Conservation (phyloP, 805 yeast genomes). For the Nakazawaea wickerhamii region DNA sequence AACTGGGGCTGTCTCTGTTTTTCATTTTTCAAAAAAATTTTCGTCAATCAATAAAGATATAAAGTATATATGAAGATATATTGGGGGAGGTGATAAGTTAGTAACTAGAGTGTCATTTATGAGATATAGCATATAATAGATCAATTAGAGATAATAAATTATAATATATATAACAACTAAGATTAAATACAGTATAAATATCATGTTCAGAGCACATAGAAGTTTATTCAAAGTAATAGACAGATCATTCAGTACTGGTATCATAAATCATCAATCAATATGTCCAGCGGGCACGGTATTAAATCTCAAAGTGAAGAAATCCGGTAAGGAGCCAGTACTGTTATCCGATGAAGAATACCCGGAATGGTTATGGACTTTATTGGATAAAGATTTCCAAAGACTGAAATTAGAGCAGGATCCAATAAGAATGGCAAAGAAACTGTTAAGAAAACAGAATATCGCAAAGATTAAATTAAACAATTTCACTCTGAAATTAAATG, state of each 20-base stretch:
- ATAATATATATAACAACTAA: background rate
- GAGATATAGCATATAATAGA: too few species aligned
- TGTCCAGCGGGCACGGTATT: conserved; percentile 70
- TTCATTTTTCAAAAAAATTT: too few species aligned
- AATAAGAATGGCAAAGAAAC: conserved; percentile 61
- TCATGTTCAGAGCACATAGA: too few species aligned
- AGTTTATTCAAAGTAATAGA: too few species aligned
- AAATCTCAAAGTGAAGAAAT: conserved; percentile 67
- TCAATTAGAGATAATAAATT: background rate
- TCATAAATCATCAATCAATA: conserved; percentile 32
- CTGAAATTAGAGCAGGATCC: conserved; percentile 55
- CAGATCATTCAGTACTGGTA: too few species aligned
- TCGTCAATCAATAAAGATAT: too few species aligned
- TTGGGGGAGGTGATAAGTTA: too few species aligned
- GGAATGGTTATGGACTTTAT: conserved; percentile 86
- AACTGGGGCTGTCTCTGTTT: background rate
- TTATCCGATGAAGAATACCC: conserved; percentile 87
- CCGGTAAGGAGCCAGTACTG: conserved; percentile 86
- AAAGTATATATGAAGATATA: too few species aligned
- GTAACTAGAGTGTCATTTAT: too few species aligned
- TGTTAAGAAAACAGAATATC: conserved; percentile 63
- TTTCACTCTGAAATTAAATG: conserved; percentile 56
- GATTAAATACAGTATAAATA: too few species aligned
- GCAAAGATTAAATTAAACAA: conserved; percentile 70
- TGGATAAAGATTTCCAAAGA: conserved; percentile 61